Evolutionary conservation across 208 protist species (phyloP).

Genomic region (Wallacemonas sp.): DNA sequence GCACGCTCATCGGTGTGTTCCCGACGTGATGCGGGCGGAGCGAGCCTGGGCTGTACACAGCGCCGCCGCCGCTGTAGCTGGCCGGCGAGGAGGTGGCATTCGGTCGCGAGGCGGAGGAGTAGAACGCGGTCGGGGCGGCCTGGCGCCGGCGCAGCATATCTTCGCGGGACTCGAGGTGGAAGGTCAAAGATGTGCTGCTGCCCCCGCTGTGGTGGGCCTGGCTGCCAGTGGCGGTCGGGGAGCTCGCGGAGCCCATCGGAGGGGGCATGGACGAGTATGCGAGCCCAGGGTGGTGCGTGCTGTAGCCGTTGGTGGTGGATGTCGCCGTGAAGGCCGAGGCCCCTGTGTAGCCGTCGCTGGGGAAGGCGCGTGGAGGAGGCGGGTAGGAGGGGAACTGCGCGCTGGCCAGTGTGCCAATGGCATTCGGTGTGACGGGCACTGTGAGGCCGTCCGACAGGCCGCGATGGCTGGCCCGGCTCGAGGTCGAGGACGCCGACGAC

Average conservation of each 20-base stretch:
- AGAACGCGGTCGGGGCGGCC: constrained; percentile 62
- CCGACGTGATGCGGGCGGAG: constrained; percentile 5
- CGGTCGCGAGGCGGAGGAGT: constrained; percentile 36
- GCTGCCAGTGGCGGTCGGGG: constrained; percentile 1
- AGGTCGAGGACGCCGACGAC: neutral
- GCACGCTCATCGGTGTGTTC: constrained; percentile 31
- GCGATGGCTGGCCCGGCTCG: neutral
- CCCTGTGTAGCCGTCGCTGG: neutral
- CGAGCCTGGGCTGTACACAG: constrained; percentile 1
- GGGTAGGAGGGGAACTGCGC: constrained; percentile 10
- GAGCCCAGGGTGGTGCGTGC: neutral
- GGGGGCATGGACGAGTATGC: neutral
- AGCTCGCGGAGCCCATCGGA: constrained; percentile 6
- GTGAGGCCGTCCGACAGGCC: neutral
- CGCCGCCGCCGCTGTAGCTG: constrained; percentile 23
- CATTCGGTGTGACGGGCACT: constrained; percentile 2
- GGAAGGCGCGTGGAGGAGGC: neutral
- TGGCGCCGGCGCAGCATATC: constrained; percentile 83
- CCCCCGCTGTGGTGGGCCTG: constrained; percentile 20
- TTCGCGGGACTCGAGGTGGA: constrained; percentile 78
- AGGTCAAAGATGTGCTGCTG: constrained; percentile 30
- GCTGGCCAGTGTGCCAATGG: constrained; percentile 8
- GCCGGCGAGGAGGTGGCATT: constrained; percentile 38
- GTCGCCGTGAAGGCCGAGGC: constrained; percentile 32
- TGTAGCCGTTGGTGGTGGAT: constrained; percentile 4